A percentile compares a stretch with the other conserved stretches of the same genome.
Conservation (phyloP, 2,329 filamentous ascomycete species). For the Monosporascus sp. region DNA sequence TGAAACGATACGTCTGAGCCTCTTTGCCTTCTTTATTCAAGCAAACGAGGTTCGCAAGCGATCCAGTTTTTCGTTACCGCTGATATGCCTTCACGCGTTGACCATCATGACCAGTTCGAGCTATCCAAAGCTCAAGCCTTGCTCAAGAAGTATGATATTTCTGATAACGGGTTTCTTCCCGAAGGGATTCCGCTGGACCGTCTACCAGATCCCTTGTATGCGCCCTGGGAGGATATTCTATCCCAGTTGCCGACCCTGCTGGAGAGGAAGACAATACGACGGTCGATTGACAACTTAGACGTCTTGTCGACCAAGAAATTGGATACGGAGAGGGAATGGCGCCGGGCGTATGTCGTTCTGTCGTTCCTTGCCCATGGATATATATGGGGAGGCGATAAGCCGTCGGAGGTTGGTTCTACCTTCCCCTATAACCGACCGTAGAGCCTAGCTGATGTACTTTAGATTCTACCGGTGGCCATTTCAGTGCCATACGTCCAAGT, state of each 20-base stretch:
- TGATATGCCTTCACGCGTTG: neutral
- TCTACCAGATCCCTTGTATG: constrained; percentile 59
- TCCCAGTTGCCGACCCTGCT: constrained; percentile 59
- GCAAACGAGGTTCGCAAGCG: too few relatives aligned
- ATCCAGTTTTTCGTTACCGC: too few relatives aligned
- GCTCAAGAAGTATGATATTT: constrained; percentile 48
- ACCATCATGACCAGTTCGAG: neutral
- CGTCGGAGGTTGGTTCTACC: constrained; percentile 55
- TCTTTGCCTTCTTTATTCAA: too few relatives aligned
- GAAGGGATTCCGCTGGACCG: constrained; percentile 51
- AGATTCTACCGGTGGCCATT: constrained; percentile 68
- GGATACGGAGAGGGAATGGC: constrained; percentile 58
- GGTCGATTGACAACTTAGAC: constrained; percentile 51
- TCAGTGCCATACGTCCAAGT: constrained; percentile 71
- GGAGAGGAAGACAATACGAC: constrained; percentile 53
- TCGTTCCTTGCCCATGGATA: constrained; percentile 79
- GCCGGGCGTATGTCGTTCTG: constrained; percentile 66
- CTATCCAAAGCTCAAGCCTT: neutral
- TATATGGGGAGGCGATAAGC: constrained; percentile 77
- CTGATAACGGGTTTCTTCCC: constrained; percentile 58
- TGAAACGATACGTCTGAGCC: too few relatives aligned
- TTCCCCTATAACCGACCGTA: too few relatives aligned
- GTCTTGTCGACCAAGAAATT: constrained; percentile 54
- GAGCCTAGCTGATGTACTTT: neutral
- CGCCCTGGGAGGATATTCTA: constrained; percentile 59